phyloP scores from a whole-genome alignment of 1,284 basidiomycete species.

The Papiliotrema terrestris region DNA sequence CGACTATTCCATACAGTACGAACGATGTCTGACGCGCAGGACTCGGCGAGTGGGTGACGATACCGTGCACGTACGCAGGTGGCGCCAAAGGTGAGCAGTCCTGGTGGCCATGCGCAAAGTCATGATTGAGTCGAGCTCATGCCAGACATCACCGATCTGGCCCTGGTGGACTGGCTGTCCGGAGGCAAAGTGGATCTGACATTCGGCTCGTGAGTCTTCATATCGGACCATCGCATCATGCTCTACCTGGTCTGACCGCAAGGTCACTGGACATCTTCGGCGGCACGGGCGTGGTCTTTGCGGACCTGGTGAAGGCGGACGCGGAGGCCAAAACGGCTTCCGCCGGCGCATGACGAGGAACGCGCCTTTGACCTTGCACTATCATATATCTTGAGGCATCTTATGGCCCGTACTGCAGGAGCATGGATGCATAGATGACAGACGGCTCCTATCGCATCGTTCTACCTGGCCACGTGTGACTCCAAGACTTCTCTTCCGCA shows the following conservation, averaged over 20 bases:
- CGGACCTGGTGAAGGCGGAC: constrained; percentile 3
- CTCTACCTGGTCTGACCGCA: no score
- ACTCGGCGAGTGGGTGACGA: constrained; percentile 84
- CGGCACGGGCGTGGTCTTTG: constrained; percentile 1
- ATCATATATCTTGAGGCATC: no score
- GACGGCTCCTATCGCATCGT: no score
- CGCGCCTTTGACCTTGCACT: no score
- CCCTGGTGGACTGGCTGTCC: constrained; percentile 76
- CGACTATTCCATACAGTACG: constrained; percentile 4
- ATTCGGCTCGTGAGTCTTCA: constrained; percentile 74
- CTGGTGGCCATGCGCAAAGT: not conserved
- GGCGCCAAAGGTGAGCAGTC: constrained; percentile 73
- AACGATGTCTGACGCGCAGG: constrained; percentile 52
- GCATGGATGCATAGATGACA: no score
- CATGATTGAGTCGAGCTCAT: not conserved
- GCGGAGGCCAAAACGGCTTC: constrained; percentile 2
- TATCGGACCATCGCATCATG: not conserved
- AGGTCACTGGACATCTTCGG: constrained; percentile 7
- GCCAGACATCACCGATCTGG: constrained; percentile 76
- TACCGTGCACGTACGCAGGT: constrained; percentile 95
- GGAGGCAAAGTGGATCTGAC: constrained; percentile 88
- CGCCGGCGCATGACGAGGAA: not conserved
- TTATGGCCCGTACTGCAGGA: no score
- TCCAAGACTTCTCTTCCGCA: no score
- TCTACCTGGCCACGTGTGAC: no score